Evolutionary conservation across 768 basidiomycete genomes (phyloP).

Genomic region (Lyophyllum decastes): DNA sequence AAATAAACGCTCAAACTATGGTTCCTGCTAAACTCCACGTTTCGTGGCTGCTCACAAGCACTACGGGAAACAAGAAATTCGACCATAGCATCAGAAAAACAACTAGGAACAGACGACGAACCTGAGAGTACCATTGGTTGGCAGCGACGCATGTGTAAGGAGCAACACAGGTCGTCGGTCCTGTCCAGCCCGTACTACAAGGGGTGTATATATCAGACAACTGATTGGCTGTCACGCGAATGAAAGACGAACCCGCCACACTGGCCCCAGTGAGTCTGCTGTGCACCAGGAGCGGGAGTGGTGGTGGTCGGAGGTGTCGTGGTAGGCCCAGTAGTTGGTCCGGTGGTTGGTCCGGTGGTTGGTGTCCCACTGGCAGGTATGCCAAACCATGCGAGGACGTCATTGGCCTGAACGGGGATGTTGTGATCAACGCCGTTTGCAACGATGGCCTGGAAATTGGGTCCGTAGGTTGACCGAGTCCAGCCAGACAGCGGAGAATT

Average conservation of each 20-base stretch:
- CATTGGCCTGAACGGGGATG: conserved; percentile 48
- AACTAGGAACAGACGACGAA: background rate
- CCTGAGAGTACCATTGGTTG: conserved; percentile 26
- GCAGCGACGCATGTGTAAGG: conserved; percentile 21
- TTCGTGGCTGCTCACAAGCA: conserved; percentile 2
- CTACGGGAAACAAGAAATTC: background rate
- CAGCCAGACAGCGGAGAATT: conserved; percentile 47
- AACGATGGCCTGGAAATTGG: conserved; percentile 50
- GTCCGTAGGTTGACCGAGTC: conserved; percentile 49
- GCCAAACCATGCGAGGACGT: conserved; percentile 51
- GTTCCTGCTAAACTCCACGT: background rate
- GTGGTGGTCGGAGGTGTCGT: conserved; percentile 16
- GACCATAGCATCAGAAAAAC: background rate
- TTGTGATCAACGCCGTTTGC: conserved; percentile 51
- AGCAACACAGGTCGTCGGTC: conserved; percentile 24
- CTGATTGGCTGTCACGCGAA: background rate
- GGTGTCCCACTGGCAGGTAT: conserved; percentile 23
- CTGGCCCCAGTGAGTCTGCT: conserved; percentile 23
- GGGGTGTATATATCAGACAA: background rate
- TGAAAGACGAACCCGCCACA: conserved; percentile 20
- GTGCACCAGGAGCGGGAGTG: conserved; percentile 10
- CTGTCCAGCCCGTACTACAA: conserved; percentile 28
- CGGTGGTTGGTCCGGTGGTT: conserved; percentile 16
- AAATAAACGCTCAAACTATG: background rate
- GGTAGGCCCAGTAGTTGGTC: conserved; percentile 17